Base-by-base conservation (phyloP, 768 basidiomycete species). In the Mycena venus region DNA sequence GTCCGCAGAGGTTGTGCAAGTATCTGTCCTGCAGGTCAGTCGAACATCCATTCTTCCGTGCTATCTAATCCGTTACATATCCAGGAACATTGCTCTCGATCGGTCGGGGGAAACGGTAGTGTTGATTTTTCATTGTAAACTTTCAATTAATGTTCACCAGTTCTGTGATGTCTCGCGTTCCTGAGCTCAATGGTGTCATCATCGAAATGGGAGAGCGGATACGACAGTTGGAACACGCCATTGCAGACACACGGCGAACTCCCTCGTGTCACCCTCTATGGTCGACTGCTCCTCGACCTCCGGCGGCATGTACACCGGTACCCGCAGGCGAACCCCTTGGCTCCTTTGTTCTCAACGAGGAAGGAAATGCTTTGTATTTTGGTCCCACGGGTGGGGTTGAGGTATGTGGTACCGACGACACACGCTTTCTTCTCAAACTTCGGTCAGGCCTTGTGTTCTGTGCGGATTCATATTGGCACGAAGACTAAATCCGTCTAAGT, bases 331-430 rank as follows among this genome's bases (percentile, higher is more conserved):
- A 84, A 70, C 85, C 85, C 23, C 79, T 85, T 34, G 89, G 89
- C 2, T 88, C 89, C 2, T 80, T 90, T 21, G 87, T 88, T 19
- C 84, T 90, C 32, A 64, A 77, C 31, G 64, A 71, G 59, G 88
- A 85, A 25, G 84, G 85, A 38, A 87, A 89, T 14, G 82, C 85
- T 71, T 85, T 89, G 7, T 90, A 89, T 76, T 88, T 88, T 61
- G 90, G 89, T 17, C 86, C 86, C 25, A 85, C 87, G 15, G 89
- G 86, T 4, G 88, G 88, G 6, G 83, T 87, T 4, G 89, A 90
- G 84, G 86, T 87, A 69, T 19, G n/a, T n/a, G n/a, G n/a, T n/a
- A n/a, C n/a, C n/a, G n/a, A n/a, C n/a, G n/a, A n/a, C n/a, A n/a
- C n/a, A n/a, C n/a, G n/a, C n/a, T n/a, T n/a, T n/a, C n/a, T 21